phyloP scores from a whole-genome alignment of 257 asterid genomes.

The Solanum virginianum region DNA sequence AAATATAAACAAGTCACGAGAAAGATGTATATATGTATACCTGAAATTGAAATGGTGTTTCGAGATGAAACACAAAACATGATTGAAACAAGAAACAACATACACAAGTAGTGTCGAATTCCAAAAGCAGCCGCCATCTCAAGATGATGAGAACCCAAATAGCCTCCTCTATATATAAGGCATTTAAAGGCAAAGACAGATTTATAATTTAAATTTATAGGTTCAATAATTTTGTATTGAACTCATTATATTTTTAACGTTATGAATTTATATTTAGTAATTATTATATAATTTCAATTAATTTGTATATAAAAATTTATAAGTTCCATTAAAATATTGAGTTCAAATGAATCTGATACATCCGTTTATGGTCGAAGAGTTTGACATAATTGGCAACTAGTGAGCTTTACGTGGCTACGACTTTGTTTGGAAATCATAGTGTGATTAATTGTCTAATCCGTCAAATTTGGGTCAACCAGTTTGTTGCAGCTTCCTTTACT shows the following conservation, averaged over 20 bases:
- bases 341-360: background rate
- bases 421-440: background rate
- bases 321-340: accelerated
- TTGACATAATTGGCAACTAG: background rate
- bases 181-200: accelerated
- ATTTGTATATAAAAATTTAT: background rate
- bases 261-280: background rate
- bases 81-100: background rate
- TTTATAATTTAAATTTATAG: background rate
- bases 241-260: background rate
- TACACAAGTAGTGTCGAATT: background rate
- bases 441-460: background rate
- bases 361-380: background rate
- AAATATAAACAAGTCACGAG: background rate
- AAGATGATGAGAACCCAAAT: background rate
- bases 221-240: background rate
- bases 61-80: background rate
- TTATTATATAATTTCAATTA: background rate
- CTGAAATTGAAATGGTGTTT: background rate
- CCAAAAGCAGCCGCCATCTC: background rate
- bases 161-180: background rate
- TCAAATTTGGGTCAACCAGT: background rate
- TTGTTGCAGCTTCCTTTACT: background rate
- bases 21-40: background rate
- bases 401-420: background rate